phyloP scores from a whole-genome alignment of 441 rosid genomes.

The Gossypium davidsonii region DNA sequence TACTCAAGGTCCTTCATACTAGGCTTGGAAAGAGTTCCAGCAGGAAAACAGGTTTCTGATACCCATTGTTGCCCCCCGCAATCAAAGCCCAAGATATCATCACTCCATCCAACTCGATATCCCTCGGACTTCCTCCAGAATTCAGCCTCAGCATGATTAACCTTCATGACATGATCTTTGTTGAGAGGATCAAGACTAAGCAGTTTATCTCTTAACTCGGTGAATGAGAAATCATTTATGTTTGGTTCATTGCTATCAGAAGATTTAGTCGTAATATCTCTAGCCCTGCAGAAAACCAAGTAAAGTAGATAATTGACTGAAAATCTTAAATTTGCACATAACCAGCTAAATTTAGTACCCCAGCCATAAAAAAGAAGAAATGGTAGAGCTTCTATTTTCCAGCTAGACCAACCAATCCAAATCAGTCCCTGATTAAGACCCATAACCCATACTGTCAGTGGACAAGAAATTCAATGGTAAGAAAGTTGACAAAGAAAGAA shows the following conservation, averaged over 20 bases:
- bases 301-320: constrained; percentile 14
- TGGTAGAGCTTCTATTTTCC: not conserved
- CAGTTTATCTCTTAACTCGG: constrained; percentile 85
- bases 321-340: constrained; percentile 7
- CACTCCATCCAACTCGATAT: constrained; percentile 93
- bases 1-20: constrained; percentile 88
- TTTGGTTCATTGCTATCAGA: constrained; percentile 40
- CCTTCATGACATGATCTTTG: constrained; percentile 65
- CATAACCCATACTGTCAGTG: not conserved
- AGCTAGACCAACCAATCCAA: not conserved
- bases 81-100: constrained; percentile 92
- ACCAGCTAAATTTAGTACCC: not conserved
- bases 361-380: not conserved
- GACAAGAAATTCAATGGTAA: not conserved
- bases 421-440: not conserved
- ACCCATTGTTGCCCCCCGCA: constrained; percentile 99
- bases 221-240: constrained; percentile 63
- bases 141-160: constrained; percentile 86
- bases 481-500: not conserved
- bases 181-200: constrained; percentile 89
- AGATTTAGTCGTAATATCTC: constrained; percentile 38
- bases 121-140: constrained; percentile 97
- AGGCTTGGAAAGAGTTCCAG: constrained; percentile 82
- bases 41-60: constrained; percentile 91
- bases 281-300: constrained; percentile 44